A percentile compares a stretch with the other conserved stretches of the same genome.
Conservation (phyloP, 2,329 filamentous ascomycete species). For the Colletotrichum filicis region DNA sequence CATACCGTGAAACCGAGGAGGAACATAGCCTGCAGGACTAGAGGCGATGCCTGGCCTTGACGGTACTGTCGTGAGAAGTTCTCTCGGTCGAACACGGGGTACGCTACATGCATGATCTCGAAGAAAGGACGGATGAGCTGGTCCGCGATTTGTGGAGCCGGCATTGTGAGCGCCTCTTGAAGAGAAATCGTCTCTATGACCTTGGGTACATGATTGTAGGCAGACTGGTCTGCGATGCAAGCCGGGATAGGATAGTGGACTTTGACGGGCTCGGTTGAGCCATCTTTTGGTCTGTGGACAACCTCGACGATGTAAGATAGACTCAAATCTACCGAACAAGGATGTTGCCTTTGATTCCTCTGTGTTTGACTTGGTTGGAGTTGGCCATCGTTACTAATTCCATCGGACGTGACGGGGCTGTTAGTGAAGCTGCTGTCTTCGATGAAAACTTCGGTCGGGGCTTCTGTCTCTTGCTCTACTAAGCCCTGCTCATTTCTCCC, state of each 20-base stretch:
- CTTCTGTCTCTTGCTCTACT: background rate
- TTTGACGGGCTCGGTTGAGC: conserved; percentile 8
- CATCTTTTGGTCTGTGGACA: conserved; percentile 4
- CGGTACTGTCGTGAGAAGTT: background rate
- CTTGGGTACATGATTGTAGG: background rate
- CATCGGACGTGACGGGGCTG: background rate
- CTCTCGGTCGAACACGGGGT: conserved; percentile 5
- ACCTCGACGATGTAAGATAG: conserved; percentile 16
- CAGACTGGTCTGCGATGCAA: conserved; percentile 6
- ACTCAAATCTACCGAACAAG: background rate
- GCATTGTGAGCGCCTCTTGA: conserved; percentile 3
- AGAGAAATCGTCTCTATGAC: background rate
- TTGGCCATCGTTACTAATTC: background rate
- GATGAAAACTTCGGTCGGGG: background rate
- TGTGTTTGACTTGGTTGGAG: background rate
- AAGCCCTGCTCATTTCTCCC: background rate
- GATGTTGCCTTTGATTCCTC: background rate
- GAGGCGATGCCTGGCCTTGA: conserved; percentile 6
- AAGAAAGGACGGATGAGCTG: conserved; percentile 5
- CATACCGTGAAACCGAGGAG: conserved; percentile 13
- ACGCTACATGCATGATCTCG: background rate
- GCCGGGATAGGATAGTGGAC: conserved; percentile 19
- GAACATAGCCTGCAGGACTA: conserved; percentile 12
- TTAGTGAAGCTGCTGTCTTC: background rate
- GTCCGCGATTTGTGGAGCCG: background rate